phyloP scores from a whole-genome alignment of 352 stramenopile species.

The Globisporangium iwayamae region DNA sequence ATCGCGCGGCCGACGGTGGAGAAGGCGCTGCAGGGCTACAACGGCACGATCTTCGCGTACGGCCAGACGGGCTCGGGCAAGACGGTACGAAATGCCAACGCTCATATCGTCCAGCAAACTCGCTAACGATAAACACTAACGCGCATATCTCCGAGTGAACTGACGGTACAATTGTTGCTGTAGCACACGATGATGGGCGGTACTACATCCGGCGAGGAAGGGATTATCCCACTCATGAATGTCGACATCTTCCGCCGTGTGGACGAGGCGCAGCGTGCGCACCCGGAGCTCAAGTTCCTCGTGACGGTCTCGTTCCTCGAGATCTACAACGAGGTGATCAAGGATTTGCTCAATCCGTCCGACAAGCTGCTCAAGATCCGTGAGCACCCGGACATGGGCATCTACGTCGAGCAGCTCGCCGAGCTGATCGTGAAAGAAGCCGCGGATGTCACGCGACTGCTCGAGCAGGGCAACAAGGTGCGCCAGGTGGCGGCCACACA shows the following conservation, averaged over 20 bases:
- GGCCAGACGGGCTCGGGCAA: constrained; percentile 79
- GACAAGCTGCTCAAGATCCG: constrained; percentile 91
- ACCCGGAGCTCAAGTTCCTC: constrained; percentile 69
- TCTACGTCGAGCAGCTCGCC: constrained; percentile 91
- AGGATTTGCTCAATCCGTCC: constrained; percentile 91
- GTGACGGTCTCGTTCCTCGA: constrained; percentile 93
- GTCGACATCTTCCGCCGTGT: constrained; percentile 75
- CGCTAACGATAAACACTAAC: too few relatives aligned
- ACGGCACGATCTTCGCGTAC: constrained; percentile 79
- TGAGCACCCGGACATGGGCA: constrained; percentile 90
- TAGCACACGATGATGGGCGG: constrained; percentile 83
- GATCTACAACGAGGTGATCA: constrained; percentile 95
- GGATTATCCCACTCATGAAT: constrained; percentile 91
- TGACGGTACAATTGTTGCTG: too few relatives aligned
- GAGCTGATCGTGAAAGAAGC: constrained; percentile 83
- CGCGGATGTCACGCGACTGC: constrained; percentile 66
- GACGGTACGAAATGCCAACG: constrained; percentile 21
- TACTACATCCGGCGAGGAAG: constrained; percentile 40
- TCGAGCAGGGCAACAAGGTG: constrained; percentile 89
- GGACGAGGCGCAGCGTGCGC: constrained; percentile 23
- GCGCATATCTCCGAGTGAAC: too few relatives aligned
- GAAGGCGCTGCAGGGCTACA: constrained; percentile 76
- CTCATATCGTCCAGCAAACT: too few relatives aligned
- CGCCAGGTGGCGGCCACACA: constrained; percentile 86
- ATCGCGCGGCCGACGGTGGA: constrained; percentile 75